Evolutionary conservation across 2,329 filamentous ascomycete species (phyloP), one percentile per base, ranked within the genome.

Genomic region (Penicillium sp.): DNA sequence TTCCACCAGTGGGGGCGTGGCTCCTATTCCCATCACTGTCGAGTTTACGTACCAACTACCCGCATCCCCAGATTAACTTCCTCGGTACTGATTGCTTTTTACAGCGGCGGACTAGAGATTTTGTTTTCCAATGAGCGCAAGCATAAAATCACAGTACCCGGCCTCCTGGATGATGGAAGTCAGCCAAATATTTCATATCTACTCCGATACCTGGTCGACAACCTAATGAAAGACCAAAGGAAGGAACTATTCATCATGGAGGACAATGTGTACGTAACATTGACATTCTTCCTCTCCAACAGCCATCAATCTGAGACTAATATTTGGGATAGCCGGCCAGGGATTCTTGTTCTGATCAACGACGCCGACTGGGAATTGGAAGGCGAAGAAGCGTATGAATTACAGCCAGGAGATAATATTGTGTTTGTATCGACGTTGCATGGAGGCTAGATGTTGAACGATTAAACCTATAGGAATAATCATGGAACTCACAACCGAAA

Each of bases 361-460:
- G 95, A 99, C 68, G 91, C 92, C 26, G 95, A 99, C 74, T 99
- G 95, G 95, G 95, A 98, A 75, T 84, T 99, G 13, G 95, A 98
- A 76, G 95, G 93, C 19, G 93, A 98, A 76, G 92, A 95, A 71
- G 84, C 86, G 63, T 98, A 98, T 72, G 88, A 92, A 75, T 78
- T 99, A 56, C 87, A 93, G 76, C 76, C 81, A 60, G 84, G 87
- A 57, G 95, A 99, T 78, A 93, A 90, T 71, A 90, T 99, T 66
- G 81, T 98, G 63, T 99, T 99, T 77, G 93, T 99, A 60, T 97
- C 93, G 59, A 99, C 95, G 19, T 81, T 99, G 60, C 95, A 99
- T 74, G 95, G 95, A 56, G 95, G 95, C 59, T 98, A 78, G 55
- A 19, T 16, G 8, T 5, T 33, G 19, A 45, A 16, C 9, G 26